phyloP scores from a whole-genome alignment of 208 protist species.

The Trypanosoma melophagium region DNA sequence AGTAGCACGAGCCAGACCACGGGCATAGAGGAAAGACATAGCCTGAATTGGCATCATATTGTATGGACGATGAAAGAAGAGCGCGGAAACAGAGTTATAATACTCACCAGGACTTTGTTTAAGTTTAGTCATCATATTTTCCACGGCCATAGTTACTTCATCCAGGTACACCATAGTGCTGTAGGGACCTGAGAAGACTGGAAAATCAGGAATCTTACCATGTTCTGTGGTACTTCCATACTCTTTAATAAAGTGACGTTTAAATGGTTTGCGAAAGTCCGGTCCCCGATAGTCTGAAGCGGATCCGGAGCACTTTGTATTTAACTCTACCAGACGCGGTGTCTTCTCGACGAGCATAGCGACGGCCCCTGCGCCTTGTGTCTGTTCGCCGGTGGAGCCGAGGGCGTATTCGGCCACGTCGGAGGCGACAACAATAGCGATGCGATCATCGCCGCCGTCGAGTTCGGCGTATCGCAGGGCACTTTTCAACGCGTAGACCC shows the following conservation, averaged over 20 bases:
- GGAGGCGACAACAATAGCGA: slow-evolving; percentile 86
- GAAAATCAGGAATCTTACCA: slow-evolving; percentile 89
- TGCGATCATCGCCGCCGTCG: slow-evolving; percentile 57
- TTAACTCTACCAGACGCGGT: slow-evolving; percentile 73
- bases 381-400: slow-evolving; percentile 89
- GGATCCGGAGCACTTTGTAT: slow-evolving; percentile 73
- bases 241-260: slow-evolving; percentile 84
- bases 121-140: slow-evolving; percentile 84
- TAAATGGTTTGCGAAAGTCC: slow-evolving; percentile 90
- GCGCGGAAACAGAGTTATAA: slow-evolving; percentile 80
- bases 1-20: slow-evolving; percentile 75
- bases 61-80: slow-evolving; percentile 92
- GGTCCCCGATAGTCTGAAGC: slow-evolving; percentile 88
- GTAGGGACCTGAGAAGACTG: slow-evolving; percentile 90
- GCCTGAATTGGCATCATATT: slow-evolving; percentile 93
- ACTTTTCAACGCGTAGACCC: slow-evolving; percentile 88
- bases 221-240: slow-evolving; percentile 65
- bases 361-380: slow-evolving; percentile 83
- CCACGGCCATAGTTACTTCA: slow-evolving; percentile 82
- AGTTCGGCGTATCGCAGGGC: slow-evolving; percentile 64
- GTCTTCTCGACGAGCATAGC: slow-evolving; percentile 82
- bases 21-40: slow-evolving; percentile 87
- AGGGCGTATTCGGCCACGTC: slow-evolving; percentile 91
- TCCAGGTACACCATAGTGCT: slow-evolving; percentile 90
- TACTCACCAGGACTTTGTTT: slow-evolving; percentile 63